Evolutionary conservation across 176 grass and related monocot genomes (phyloP).

Genomic region (Alopecurus myosuroides): DNA sequence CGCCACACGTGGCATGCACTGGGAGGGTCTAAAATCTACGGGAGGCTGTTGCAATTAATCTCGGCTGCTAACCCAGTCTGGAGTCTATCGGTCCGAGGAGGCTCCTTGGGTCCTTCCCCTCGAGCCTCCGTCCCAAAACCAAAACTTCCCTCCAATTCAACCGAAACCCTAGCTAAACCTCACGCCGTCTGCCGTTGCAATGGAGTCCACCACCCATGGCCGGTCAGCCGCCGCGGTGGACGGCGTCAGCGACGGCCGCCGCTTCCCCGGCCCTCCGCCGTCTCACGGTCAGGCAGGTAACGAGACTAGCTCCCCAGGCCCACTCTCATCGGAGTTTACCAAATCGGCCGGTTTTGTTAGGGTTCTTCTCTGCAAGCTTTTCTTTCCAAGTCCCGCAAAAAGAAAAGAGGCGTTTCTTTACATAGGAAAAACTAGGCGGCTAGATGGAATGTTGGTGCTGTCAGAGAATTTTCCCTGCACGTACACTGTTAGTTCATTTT

Average conservation of each 20-base stretch:
- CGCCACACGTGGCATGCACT: too few relatives aligned
- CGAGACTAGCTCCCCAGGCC: background rate
- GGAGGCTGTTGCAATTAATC: too few relatives aligned
- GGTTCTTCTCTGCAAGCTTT: background rate
- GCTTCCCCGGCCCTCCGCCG: background rate
- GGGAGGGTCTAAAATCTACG: too few relatives aligned
- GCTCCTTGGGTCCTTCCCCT: background rate
- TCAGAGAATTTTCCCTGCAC: background rate
- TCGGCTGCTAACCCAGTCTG: too few relatives aligned
- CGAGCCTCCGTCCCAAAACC: background rate
- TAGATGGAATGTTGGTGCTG: background rate
- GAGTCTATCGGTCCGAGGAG: background rate
- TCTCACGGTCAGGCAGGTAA: constrained; percentile 4
- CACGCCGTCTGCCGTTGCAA: background rate
- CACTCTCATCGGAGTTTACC: background rate
- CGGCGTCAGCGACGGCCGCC: background rate
- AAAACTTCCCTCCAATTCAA: background rate
- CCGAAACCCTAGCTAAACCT: background rate
- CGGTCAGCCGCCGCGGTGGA: background rate
- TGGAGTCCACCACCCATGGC: background rate
- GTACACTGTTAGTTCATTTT: background rate
- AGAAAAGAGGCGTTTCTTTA: too few relatives aligned
- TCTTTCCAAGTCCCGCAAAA: background rate
- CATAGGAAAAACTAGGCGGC: background rate
- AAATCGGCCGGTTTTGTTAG: background rate